Percentiles rank a stretch among this genome's conserved stretches.
These are phyloP conservation scores for Solanum habrochaites DNA, from an alignment of 257 asterid genomes.

Conservation along the genomic window DNA sequence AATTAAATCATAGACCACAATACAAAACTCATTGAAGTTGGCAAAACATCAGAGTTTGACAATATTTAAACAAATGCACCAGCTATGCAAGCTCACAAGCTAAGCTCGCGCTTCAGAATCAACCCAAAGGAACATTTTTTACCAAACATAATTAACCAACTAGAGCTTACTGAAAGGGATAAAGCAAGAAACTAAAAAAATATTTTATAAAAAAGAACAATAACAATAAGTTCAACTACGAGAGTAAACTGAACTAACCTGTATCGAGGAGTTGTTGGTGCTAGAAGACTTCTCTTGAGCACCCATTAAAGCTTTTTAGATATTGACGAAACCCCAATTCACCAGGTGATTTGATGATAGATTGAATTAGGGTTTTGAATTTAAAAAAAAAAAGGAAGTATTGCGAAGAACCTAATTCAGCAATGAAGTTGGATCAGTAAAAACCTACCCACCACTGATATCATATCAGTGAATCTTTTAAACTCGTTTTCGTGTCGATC, in stretches of 20 bases:
- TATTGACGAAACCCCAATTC: background rate
- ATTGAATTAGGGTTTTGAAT: conserved; percentile 50
- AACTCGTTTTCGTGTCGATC: conserved; percentile 1
- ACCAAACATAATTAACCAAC: background rate
- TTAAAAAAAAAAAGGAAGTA: background rate
- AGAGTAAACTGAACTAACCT: background rate
- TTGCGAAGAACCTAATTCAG: conserved; percentile 5
- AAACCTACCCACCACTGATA: conserved; percentile 10
- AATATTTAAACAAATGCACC: background rate
- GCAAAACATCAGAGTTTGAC: background rate
- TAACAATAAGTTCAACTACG: background rate
- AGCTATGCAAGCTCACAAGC: background rate
- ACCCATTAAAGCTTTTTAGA: conserved; percentile 18
- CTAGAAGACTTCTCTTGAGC: conserved; percentile 27
- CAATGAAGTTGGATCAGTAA: conserved; percentile 14
- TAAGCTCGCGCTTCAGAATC: background rate
- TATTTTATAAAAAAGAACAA: background rate
- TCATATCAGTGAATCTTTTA: conserved; percentile 6
- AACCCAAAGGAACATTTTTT: background rate
- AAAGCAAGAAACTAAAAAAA: background rate
- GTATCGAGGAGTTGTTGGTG: background rate
- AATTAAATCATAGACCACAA: background rate
- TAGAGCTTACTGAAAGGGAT: background rate
- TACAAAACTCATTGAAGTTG: background rate
- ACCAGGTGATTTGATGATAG: background rate